Evolutionary conservation across 768 basidiomycete species (phyloP).

Genomic region (Mycena floridula): DNA sequence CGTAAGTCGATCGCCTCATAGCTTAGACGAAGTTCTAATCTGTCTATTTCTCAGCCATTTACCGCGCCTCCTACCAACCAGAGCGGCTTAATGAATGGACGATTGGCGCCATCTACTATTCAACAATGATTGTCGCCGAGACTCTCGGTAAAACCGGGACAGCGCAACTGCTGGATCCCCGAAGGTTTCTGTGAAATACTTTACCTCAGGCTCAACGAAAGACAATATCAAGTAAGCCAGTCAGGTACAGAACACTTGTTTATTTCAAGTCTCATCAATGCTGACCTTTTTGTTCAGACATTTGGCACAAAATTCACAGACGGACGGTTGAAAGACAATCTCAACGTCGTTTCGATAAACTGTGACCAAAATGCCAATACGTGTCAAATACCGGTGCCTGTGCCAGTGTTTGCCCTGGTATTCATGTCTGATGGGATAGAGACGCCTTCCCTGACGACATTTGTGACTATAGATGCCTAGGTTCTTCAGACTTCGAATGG

Average conservation of each 20-base stretch:
- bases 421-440: constrained; percentile 42
- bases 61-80: constrained; percentile 36
- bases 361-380: constrained; percentile 47
- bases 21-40: constrained; percentile 10
- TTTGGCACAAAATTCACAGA: constrained; percentile 59
- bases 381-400: constrained; percentile 58
- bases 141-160: constrained; percentile 58
- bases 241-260: too few species aligned
- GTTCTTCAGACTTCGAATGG: constrained; percentile 36
- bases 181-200: constrained; percentile 46
- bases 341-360: constrained; percentile 48
- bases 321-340: constrained; percentile 53
- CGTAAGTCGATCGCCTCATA: constrained; percentile 38
- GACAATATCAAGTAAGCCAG: constrained; percentile 73
- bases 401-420: constrained; percentile 72
- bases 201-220: constrained; percentile 27
- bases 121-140: constrained; percentile 66
- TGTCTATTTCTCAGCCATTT: constrained; percentile 13
- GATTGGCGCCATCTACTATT: constrained; percentile 58
- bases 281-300: too few species aligned
- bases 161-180: constrained; percentile 59
- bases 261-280: constrained; percentile 16
- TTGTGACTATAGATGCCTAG: constrained; percentile 31
- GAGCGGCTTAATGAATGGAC: constrained; percentile 45
- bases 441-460: constrained; percentile 35